phyloP scores from a whole-genome alignment of 179 eudicot genomes.

The Patellifolia procumbens region DNA sequence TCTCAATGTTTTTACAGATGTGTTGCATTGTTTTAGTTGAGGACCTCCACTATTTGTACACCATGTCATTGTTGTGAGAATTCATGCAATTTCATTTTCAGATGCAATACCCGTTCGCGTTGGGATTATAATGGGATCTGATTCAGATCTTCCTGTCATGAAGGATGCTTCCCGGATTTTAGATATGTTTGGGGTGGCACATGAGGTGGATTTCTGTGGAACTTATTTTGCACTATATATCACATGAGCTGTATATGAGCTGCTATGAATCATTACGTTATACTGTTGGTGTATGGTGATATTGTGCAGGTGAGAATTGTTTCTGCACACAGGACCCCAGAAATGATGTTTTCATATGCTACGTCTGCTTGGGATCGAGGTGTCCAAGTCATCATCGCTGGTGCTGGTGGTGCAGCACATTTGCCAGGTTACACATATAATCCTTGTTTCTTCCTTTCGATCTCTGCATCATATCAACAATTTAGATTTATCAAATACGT shows the following conservation, averaged over 20 bases:
- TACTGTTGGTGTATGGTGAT: neutral
- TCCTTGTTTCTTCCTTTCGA: conserved; percentile 11
- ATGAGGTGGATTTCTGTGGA: conserved; percentile 24
- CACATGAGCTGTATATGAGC: neutral
- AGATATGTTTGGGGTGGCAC: too few species aligned
- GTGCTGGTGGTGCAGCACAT: conserved; percentile 99
- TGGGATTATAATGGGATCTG: too few species aligned
- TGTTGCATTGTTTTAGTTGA: neutral
- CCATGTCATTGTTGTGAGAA: conserved; percentile 3
- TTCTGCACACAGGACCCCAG: too few species aligned
- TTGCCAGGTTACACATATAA: conserved; percentile 68
- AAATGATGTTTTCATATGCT: too few species aligned
- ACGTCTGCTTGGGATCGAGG: too few species aligned
- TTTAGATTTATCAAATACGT: too few species aligned
- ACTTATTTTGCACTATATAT: neutral
- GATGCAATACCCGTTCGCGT: conserved; percentile 63
- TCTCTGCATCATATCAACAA: neutral
- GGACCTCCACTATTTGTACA: neutral
- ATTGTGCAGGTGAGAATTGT: conserved; percentile 69
- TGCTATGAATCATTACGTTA: neutral
- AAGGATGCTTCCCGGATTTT: too few species aligned
- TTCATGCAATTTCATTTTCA: conserved; percentile 16
- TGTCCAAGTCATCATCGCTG: too few species aligned
- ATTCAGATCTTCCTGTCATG: too few species aligned
- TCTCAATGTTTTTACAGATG: neutral